These are phyloP conservation scores for Collybia sordida DNA, from an alignment of 768 basidiomycete genomes.

Conservation along the genomic window DNA sequence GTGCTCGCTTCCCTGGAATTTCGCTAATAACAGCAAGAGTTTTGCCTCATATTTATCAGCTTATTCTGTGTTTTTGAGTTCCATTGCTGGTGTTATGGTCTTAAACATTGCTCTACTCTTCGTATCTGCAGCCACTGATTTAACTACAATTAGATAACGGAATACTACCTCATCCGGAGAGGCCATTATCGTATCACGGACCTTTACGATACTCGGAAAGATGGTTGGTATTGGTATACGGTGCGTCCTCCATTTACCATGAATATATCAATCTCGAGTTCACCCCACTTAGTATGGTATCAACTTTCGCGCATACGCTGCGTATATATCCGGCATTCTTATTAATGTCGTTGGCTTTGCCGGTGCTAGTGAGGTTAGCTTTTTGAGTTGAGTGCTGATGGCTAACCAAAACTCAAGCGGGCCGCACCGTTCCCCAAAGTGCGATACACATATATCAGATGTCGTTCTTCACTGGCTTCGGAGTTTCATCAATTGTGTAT, in stretches of 20 bases:
- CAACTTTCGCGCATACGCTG: constrained; percentile 54
- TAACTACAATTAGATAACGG: constrained; percentile 51
- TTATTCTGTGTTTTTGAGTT: constrained; percentile 79
- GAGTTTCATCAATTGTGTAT: constrained; percentile 66
- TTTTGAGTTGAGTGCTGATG: background rate
- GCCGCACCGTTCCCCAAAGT: constrained; percentile 58
- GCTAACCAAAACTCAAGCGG: constrained; percentile 34
- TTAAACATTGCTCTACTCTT: constrained; percentile 11
- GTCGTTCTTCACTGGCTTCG: constrained; percentile 86
- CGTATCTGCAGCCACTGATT: background rate
- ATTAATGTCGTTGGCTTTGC: constrained; percentile 85
- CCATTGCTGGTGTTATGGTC: constrained; percentile 81
- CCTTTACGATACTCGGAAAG: constrained; percentile 55
- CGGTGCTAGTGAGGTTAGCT: constrained; percentile 55
- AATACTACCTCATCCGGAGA: constrained; percentile 73
- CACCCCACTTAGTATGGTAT: background rate
- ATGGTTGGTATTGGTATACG: constrained; percentile 80
- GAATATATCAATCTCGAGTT: background rate
- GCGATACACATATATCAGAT: constrained; percentile 76
- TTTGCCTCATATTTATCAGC: constrained; percentile 83
- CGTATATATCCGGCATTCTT: constrained; percentile 72
- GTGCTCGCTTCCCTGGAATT: constrained; percentile 76
- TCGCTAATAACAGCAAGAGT: constrained; percentile 68
- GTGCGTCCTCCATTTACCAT: constrained; percentile 29
- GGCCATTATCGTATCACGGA: constrained; percentile 73